phyloP scores from a whole-genome alignment of 345 rosid species.

The Lepidium sativum region DNA sequence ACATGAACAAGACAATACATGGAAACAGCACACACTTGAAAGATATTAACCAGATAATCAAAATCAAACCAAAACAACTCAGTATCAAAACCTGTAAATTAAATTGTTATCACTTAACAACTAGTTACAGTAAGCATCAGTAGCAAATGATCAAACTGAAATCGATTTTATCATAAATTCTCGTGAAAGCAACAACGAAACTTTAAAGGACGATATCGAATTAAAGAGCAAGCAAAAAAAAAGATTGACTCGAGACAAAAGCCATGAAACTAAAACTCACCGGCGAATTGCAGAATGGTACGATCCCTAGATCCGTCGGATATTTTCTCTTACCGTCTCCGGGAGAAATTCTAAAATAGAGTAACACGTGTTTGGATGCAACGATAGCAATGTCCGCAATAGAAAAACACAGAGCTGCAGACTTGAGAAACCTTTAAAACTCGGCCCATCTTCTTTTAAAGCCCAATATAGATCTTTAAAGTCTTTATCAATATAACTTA shows the following conservation, averaged over 20 bases:
- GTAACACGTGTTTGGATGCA: constrained; percentile 10
- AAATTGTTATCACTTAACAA: background rate
- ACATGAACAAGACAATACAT: background rate
- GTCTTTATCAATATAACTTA: too few relatives aligned
- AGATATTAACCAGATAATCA: background rate
- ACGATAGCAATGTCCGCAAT: background rate
- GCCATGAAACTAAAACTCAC: background rate
- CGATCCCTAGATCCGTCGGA: background rate
- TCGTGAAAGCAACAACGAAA: background rate
- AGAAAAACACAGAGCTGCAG: background rate
- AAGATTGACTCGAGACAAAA: background rate
- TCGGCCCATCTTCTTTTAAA: background rate
- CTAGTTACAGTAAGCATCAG: background rate
- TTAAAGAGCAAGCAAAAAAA: background rate
- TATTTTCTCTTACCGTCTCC: background rate
- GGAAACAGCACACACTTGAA: background rate
- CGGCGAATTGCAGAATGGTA: constrained; percentile 10
- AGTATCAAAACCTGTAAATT: background rate
- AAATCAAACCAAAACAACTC: background rate
- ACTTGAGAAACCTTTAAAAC: background rate
- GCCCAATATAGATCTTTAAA: background rate
- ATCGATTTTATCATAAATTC: background rate
- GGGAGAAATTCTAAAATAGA: background rate
- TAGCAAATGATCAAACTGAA: background rate
- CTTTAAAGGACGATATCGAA: background rate